A percentile compares a stretch with the other conserved stretches of the same genome.
phyloP scores from a whole-genome alignment of 495 filamentous ascomycete genomes.

The Aspergillus conjunctus region DNA sequence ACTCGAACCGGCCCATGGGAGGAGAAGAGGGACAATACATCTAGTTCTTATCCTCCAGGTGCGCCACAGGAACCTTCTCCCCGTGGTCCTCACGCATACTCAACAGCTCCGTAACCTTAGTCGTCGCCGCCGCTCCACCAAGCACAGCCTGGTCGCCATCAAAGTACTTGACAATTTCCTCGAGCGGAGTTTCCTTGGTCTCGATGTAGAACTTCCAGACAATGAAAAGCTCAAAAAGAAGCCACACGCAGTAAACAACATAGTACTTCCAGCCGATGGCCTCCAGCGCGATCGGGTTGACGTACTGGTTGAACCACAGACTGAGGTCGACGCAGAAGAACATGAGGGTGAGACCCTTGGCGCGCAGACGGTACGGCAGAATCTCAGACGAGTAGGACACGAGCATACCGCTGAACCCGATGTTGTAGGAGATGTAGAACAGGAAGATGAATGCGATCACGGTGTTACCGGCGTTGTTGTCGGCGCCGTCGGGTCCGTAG shows the following conservation, averaged over 20 bases:
- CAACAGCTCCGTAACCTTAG: constrained; percentile 5
- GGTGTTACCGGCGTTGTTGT: constrained; percentile 41
- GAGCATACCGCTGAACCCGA: constrained; percentile 61
- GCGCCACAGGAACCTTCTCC: constrained; percentile 2
- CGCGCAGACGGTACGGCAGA: constrained; percentile 64
- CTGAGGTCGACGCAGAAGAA: constrained; percentile 15
- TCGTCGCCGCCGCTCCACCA: constrained; percentile 9
- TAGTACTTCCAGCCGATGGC: constrained; percentile 16
- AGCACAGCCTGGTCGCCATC: constrained; percentile 11
- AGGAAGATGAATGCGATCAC: constrained; percentile 64
- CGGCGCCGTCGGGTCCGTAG: constrained; percentile 2
- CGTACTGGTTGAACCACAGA: constrained; percentile 20
- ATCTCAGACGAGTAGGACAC: constrained; percentile 67
- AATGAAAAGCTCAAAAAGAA: constrained; percentile 8
- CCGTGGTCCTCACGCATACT: constrained; percentile 1
- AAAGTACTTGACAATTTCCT: constrained; percentile 17
- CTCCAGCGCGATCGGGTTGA: constrained; percentile 14
- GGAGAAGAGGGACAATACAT: no score
- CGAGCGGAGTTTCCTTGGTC: constrained; percentile 10
- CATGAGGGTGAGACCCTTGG: constrained; percentile 66
- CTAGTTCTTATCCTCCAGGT: neutral
- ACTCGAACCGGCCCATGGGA: no score
- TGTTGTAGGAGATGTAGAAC: constrained; percentile 58
- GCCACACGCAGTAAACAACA: constrained; percentile 13
- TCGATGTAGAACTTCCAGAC: constrained; percentile 18